Base-by-base conservation (phyloP, 1,284 basidiomycete genomes). In the Tetrapyrgos nigripes region DNA sequence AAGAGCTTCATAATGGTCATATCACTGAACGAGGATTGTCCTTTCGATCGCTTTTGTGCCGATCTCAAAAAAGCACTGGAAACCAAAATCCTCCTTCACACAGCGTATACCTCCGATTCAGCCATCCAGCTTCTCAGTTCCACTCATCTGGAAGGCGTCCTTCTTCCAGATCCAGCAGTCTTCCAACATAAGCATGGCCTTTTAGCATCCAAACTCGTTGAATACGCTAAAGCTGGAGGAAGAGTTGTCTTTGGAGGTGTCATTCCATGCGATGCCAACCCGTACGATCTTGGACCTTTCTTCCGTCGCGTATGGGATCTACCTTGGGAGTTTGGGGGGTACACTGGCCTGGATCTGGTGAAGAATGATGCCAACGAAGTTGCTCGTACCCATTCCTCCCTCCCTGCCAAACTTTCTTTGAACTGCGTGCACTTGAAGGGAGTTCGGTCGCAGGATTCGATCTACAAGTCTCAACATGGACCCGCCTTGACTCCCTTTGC, bases 161-260 rank as follows among this genome's bases (percentile, higher is more conserved):
- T 71, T 31, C 58, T 73, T 49, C 70, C 70, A 1, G 73, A 74
- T 52, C 63, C 64, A 8, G 67, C 64, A 1, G 62, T 75, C 23
- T 49, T 61, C 14, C 53, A 69, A 19, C 23, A 50, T 0, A 43
- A 60, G 13, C 66, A 72, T 54, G 57, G 54, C 13, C 59, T 61
- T 29, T 63, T 71, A 10, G 40, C 72, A 5, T 47, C 48, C 23
- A 64, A 64, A 27, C 60, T 76, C 11, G 67, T 68, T 17, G 61
- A 61, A 13, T 75, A 70, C 45, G 58, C 66, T 28, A 67, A 70
- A 56, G 58, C 57, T 2, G 74, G 73, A n/a, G 74, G 75, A 1
- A 61, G 50, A 21, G 64, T 72, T 4, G 66, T 73, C 19, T 48
- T 73, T 44, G 71, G 72, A n/a, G 72, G 73, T 13, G 26, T 66